Conservation (phyloP, 2,329 filamentous ascomycete species). For the Xylaria sp. region DNA sequence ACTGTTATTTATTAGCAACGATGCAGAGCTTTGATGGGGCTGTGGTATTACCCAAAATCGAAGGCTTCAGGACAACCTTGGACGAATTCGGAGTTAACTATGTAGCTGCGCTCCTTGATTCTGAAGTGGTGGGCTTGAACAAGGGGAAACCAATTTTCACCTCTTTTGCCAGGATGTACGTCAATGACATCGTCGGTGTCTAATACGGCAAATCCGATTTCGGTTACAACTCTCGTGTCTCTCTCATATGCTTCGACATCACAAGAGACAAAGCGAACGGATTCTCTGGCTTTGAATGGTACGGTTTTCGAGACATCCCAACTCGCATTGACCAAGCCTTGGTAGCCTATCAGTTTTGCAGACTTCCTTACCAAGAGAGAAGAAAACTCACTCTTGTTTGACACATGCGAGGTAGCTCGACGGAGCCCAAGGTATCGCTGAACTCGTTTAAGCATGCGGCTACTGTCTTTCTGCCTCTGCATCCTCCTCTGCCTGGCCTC, state of each 20-base stretch:
- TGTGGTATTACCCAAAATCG: constrained; percentile 71
- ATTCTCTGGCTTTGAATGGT: constrained; percentile 59
- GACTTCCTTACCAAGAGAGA: not conserved
- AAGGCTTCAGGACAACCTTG: constrained; percentile 78
- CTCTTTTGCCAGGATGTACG: constrained; percentile 68
- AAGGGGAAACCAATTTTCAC: constrained; percentile 71
- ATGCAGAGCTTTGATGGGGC: not conserved
- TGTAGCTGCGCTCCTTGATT: constrained; percentile 73
- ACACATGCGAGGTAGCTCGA: constrained; percentile 15
- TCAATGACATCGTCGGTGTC: constrained; percentile 70
- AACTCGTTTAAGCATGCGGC: constrained; percentile 67
- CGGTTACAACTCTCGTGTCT: constrained; percentile 74
- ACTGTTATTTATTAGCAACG: constrained; percentile 46
- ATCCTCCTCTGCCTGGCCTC: constrained; percentile 60
- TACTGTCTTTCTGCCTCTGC: constrained; percentile 62
- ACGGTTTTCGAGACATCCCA: constrained; percentile 52
- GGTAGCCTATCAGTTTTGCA: constrained; percentile 13
- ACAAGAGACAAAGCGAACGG: constrained; percentile 78
- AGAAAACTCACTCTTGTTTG: constrained; percentile 19
- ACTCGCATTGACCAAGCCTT: constrained; percentile 51
- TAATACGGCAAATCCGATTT: constrained; percentile 84
- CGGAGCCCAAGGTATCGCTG: constrained; percentile 78
- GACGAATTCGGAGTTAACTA: constrained; percentile 75
- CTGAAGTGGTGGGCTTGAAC: constrained; percentile 81
- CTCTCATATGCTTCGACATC: constrained; percentile 86